Evolutionary conservation across 1,284 basidiomycete genomes (phyloP), one percentile per base, ranked within the genome.

Genomic region (Coniferiporia weirii): DNA sequence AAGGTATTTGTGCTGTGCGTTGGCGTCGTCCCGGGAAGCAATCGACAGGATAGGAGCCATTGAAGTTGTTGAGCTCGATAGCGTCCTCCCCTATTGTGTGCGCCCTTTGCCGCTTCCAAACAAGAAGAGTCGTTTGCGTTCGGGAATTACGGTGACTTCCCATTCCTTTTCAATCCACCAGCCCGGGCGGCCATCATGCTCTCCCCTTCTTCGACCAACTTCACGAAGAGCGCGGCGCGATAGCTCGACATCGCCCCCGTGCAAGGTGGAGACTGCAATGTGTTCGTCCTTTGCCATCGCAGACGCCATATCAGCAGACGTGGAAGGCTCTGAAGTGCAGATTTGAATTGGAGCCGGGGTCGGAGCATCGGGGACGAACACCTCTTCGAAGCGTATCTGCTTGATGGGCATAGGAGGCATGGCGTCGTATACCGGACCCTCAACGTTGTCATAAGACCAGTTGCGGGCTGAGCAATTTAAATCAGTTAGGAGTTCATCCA

Each of bases 131-230:
- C 46, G 10, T 52, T 62, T 62, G 19, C 52, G 45, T 17, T 62
- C 57, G 10, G 61, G 61, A 27, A 59, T 59, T 1, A 44, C 56
- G 9, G 38, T 44, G 17, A 62, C 57, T 20, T 62, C 61, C 56
- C 61, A 59, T 52, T 62, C 61, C 40, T 53, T 54, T 48, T 62
- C 57, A 43, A 62, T 38, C 61, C 61, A 62, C 61, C 56, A 58
- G 19, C 61, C 61, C 1, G 34, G 9, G 3, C 17, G n/a, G 3
- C 52, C 52, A 9, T 56, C 34, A 19, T 52, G 53, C 52, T 53
- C 40, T 6, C 61, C 61, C 12, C 61, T 51, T 20, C 57, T 27
- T 40, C 52, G 34, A 9, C 52, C 51, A 44, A 49, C 7, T 17
- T 43, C 52, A 19, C 52, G 38, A 1, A 40, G 8, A 12, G 38